Percentiles rank a stretch among this genome's conserved stretches.
Conservation (phyloP, 2,329 filamentous ascomycete species). For the Penicillium verrucosum region DNA sequence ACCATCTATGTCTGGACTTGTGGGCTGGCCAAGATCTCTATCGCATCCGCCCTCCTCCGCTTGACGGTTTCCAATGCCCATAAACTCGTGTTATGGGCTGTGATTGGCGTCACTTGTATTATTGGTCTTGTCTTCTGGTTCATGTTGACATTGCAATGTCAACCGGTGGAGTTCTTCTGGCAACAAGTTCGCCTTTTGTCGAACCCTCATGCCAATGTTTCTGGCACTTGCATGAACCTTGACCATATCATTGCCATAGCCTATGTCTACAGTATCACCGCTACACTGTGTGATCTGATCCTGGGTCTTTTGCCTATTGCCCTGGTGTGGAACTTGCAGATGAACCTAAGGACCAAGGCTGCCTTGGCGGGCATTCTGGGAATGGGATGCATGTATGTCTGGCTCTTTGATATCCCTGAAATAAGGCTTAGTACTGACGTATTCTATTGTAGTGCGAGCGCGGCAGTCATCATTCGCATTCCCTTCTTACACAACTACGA, state of each 20-base stretch:
- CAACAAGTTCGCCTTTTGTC: conserved; percentile 25
- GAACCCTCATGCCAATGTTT: background rate
- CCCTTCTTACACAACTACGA: conserved; percentile 36
- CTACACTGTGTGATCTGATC: conserved; percentile 51
- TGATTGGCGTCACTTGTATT: conserved; percentile 47
- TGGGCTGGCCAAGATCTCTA: conserved; percentile 50
- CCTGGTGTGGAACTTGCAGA: conserved; percentile 55
- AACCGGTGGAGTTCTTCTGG: conserved; percentile 54
- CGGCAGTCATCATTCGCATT: conserved; percentile 38
- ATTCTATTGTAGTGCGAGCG: conserved; percentile 29
- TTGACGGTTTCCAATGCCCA: conserved; percentile 49
- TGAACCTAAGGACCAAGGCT: conserved; percentile 52
- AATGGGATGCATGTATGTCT: conserved; percentile 53
- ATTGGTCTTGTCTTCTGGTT: conserved; percentile 51
- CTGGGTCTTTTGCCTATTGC: conserved; percentile 54
- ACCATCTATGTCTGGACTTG: conserved; percentile 52
- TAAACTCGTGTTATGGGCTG: conserved; percentile 44
- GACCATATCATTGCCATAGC: conserved; percentile 52
- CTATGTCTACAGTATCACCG: conserved; percentile 52
- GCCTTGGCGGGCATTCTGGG: conserved; percentile 53
- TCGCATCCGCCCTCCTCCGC: conserved; percentile 54
- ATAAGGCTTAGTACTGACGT: background rate
- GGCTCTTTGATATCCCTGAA: background rate
- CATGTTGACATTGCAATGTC: conserved; percentile 53
- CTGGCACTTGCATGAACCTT: conserved; percentile 41